Conservation (phyloP, 371 early-diverging fungal species). For the Mucor velutinosus region DNA sequence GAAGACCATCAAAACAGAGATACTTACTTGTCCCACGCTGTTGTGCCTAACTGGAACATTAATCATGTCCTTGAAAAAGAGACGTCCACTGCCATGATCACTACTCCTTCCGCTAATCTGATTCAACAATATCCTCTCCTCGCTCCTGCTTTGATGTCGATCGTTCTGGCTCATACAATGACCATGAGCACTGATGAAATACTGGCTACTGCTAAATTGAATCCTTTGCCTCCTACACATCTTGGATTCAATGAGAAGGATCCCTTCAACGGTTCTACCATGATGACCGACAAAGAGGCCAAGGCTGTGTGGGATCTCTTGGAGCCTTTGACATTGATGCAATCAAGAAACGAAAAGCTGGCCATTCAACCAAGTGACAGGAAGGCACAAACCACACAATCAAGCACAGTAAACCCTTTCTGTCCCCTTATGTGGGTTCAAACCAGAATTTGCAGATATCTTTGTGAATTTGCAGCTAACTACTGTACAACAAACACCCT, state of each 20-base stretch:
- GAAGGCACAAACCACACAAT: neutral
- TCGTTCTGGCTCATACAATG: slow-evolving; percentile 48
- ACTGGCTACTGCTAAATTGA: slow-evolving; percentile 28
- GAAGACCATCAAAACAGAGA: slow-evolving; percentile 8
- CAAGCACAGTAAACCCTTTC: neutral
- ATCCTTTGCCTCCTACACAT: neutral
- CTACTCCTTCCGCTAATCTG: neutral
- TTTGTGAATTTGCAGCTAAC: slow-evolving; percentile 13
- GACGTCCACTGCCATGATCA: neutral
- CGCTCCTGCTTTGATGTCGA: slow-evolving; percentile 51
- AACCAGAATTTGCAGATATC: slow-evolving; percentile 9
- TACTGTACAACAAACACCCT: neutral
- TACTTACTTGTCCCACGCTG: slow-evolving; percentile 43
- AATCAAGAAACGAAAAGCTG: slow-evolving; percentile 16
- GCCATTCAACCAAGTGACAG: neutral
- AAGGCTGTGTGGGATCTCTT: slow-evolving; percentile 22
- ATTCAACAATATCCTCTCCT: slow-evolving; percentile 39
- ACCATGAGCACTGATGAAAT: slow-evolving; percentile 43
- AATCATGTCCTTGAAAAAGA: slow-evolving; percentile 30
- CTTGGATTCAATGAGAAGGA: neutral
- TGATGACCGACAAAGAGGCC: slow-evolving; percentile 19
- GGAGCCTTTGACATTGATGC: slow-evolving; percentile 16
- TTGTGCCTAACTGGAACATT: slow-evolving; percentile 48
- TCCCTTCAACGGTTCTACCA: slow-evolving; percentile 5
- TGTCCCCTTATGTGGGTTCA: slow-evolving; percentile 8